A percentile compares a stretch with the other conserved stretches of the same genome.
Evolutionary conservation across 208 protist species (phyloP).

Genomic region (Leishmania guyanensis): DNA sequence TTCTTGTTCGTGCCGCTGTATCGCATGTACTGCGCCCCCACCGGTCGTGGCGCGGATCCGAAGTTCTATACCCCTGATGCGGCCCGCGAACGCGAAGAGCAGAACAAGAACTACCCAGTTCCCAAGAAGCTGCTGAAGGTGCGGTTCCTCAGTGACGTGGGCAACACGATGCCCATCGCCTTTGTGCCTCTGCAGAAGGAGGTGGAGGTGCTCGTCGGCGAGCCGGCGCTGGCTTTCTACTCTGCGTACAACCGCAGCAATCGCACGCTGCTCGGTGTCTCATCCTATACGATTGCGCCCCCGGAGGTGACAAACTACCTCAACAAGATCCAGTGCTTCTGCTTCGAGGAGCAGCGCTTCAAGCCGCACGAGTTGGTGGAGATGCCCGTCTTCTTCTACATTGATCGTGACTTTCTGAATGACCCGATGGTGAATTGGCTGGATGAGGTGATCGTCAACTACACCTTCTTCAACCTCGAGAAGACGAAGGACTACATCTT

Average conservation of each 20-base stretch:
- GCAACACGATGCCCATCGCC: constrained; percentile 90
- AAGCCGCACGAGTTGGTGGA: constrained; percentile 95
- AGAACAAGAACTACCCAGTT: constrained; percentile 70
- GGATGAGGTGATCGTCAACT: constrained; percentile 90
- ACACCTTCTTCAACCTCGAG: constrained; percentile 92
- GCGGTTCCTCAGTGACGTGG: constrained; percentile 82
- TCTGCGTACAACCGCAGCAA: constrained; percentile 91
- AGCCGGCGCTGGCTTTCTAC: constrained; percentile 90
- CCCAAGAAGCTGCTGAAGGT: constrained; percentile 87
- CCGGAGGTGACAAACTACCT: constrained; percentile 94
- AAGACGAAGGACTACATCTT: constrained; percentile 88
- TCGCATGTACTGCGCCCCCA: constrained; percentile 88
- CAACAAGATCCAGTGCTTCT: constrained; percentile 98
- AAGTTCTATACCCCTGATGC: constrained; percentile 86
- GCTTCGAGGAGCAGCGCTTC: constrained; percentile 96
- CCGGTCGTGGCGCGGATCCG: constrained; percentile 76
- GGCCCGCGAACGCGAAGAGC: constrained; percentile 61
- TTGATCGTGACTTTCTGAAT: constrained; percentile 95
- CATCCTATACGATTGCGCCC: constrained; percentile 91
- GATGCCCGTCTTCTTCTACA: constrained; percentile 98
- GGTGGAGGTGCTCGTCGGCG: constrained; percentile 89
- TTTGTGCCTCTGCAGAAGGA: constrained; percentile 92
- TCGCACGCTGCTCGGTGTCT: constrained; percentile 84
- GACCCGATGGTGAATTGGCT: constrained; percentile 88
- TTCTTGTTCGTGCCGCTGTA: constrained; percentile 91